A percentile compares a stretch with the other conserved stretches of the same genome.
These are phyloP conservation scores for Mortierella sp. DNA, from an alignment of 371 early-diverging fungal species.

Conservation along the genomic window DNA sequence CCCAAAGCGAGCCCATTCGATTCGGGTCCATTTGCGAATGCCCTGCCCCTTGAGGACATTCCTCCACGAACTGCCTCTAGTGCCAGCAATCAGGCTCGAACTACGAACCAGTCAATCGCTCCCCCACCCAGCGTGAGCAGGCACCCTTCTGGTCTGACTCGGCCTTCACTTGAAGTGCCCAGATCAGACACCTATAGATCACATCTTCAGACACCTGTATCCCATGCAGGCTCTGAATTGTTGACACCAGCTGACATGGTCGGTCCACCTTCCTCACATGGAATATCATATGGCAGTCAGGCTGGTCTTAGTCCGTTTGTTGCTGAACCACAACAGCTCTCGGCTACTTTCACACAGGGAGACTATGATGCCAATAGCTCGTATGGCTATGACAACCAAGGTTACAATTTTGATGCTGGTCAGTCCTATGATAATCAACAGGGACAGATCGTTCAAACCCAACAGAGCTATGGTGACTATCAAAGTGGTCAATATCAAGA, in stretches of 20 bases:
- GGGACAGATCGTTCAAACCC: too few species aligned
- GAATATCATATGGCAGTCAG: too few species aligned
- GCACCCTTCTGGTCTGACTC: constrained; percentile 22
- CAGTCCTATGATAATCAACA: constrained; percentile 12
- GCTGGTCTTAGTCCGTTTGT: too few species aligned
- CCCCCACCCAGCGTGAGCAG: constrained; percentile 12
- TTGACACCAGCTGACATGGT: too few species aligned
- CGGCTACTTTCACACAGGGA: constrained; percentile 8
- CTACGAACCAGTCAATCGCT: neutral
- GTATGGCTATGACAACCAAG: constrained; percentile 16
- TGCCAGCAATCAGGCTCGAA: constrained; percentile 28
- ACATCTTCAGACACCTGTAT: constrained; percentile 7
- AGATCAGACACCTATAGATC: constrained; percentile 11
- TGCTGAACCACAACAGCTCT: too few species aligned
- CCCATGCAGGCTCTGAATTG: constrained; percentile 9
- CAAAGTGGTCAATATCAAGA: constrained; percentile 13
- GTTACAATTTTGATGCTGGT: constrained; percentile 3
- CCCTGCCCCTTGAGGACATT: constrained; percentile 35
- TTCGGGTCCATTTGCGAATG: constrained; percentile 45
- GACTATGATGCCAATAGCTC: constrained; percentile 2
- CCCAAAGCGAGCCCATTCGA: constrained; percentile 16
- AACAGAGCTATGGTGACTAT: constrained; percentile 4
- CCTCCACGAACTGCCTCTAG: constrained; percentile 34
- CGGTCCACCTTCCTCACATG: too few species aligned
- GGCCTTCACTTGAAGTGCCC: constrained; percentile 26